Percentiles rank a stretch among this genome's conserved stretches.
Evolutionary conservation across 2,329 filamentous ascomycete genomes (phyloP).

Genomic region (Colletotrichum orchidophilum): DNA sequence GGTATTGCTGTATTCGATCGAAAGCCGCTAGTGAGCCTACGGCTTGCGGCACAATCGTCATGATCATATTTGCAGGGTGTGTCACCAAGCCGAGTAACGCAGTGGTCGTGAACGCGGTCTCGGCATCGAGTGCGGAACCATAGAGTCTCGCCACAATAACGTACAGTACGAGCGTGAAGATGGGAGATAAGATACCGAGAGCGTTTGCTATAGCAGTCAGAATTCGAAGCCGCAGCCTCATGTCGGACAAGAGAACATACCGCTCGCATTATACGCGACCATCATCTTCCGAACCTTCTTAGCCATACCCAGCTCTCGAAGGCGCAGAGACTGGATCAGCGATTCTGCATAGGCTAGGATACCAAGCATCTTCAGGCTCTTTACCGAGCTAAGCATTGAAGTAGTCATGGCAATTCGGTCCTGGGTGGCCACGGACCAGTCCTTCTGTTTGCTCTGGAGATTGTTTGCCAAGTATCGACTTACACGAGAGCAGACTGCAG

Average conservation of each 20-base stretch:
- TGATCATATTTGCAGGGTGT: slow-evolving; percentile 31
- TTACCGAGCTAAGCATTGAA: slow-evolving; percentile 44
- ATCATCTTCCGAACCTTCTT: slow-evolving; percentile 34
- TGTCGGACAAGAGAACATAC: background rate
- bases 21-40: slow-evolving; percentile 32
- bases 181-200: slow-evolving; percentile 32
- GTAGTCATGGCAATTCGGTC: slow-evolving; percentile 43
- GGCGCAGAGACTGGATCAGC: slow-evolving; percentile 44
- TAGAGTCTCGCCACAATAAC: background rate
- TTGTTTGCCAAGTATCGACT: slow-evolving; percentile 16
- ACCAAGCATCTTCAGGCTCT: slow-evolving; percentile 48
- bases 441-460: slow-evolving; percentile 10
- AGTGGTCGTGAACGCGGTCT: slow-evolving; percentile 36
- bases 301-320: slow-evolving; percentile 40
- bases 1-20: slow-evolving; percentile 35
- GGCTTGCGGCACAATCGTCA: slow-evolving; percentile 25
- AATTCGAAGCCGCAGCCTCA: accelerated
- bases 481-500: slow-evolving; percentile 7
- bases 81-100: slow-evolving; percentile 36
- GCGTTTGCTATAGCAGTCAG: slow-evolving; percentile 29
- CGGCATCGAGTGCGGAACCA: background rate
- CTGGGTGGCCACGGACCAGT: slow-evolving; percentile 34
- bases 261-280: slow-evolving; percentile 19
- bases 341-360: slow-evolving; percentile 42
- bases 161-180: slow-evolving; percentile 2